phyloP scores from a whole-genome alignment of 2,329 filamentous ascomycete genomes.

The Neurospora sp. region DNA sequence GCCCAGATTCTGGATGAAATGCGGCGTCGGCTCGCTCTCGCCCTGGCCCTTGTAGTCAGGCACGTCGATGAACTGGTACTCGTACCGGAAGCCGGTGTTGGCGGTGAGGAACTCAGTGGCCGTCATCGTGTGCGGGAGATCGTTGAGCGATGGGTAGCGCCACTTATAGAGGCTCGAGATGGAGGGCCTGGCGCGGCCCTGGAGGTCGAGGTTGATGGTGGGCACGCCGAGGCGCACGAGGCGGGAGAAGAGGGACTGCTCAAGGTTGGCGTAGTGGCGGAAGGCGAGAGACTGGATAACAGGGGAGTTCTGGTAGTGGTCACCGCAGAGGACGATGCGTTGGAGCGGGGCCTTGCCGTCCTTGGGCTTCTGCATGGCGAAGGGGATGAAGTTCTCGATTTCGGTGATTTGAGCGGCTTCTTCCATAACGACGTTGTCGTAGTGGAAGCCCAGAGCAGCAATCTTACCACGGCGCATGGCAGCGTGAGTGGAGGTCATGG shows the following conservation, averaged over 20 bases:
- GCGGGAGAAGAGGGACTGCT: conserved; percentile 89
- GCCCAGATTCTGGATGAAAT: conserved; percentile 93
- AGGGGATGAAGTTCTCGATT: conserved; percentile 90
- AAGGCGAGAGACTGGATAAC: conserved; percentile 93
- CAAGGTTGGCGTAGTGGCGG: conserved; percentile 88
- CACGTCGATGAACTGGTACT: conserved; percentile 96
- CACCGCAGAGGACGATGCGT: conserved; percentile 83
- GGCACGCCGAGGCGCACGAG: conserved; percentile 90
- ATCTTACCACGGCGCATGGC: conserved; percentile 92
- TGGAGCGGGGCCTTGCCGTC: conserved; percentile 68
- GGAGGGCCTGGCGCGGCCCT: conserved; percentile 79
- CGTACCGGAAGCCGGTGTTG: conserved; percentile 86
- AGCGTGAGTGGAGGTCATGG: conserved; percentile 97
- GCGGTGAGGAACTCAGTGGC: conserved; percentile 64
- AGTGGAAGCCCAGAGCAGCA: conserved; percentile 83
- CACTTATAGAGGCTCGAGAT: conserved; percentile 88
- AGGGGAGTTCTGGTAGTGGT: conserved; percentile 94
- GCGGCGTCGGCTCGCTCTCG: conserved; percentile 80
- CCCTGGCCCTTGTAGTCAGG: conserved; percentile 85
- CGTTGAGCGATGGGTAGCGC: conserved; percentile 75
- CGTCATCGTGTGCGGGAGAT: conserved; percentile 64
- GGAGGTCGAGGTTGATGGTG: conserved; percentile 79
- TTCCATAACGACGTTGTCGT: conserved; percentile 97
- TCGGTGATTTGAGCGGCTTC: conserved; percentile 97
- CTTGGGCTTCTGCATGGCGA: conserved; percentile 78